These are phyloP conservation scores for Blastobotrys indianensis DNA, from an alignment of 1,139 yeast species.

Conservation along the genomic window DNA sequence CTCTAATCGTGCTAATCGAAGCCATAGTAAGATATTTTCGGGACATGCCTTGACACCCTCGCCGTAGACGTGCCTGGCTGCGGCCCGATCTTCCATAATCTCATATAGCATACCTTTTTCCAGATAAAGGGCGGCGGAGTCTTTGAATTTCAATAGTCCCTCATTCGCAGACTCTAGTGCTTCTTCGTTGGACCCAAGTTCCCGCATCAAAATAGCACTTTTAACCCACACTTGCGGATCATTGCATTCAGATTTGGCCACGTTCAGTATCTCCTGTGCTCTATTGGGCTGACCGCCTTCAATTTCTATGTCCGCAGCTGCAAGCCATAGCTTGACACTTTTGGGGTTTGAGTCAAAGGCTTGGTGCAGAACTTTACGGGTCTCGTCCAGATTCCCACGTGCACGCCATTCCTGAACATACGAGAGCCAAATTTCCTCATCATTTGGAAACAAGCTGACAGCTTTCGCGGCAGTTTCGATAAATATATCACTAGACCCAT, in stretches of 20 bases:
- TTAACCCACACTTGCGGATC: slow-evolving; percentile 55
- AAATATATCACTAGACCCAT: slow-evolving; percentile 33
- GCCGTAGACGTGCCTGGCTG: slow-evolving; percentile 47
- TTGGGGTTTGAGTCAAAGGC: slow-evolving; percentile 43
- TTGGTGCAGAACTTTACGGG: slow-evolving; percentile 47
- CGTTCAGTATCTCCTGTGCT: slow-evolving; percentile 42
- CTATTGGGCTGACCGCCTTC: slow-evolving; percentile 36
- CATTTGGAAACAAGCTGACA: slow-evolving; percentile 42
- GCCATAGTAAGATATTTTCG: slow-evolving; percentile 48
- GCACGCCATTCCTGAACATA: slow-evolving; percentile 66
- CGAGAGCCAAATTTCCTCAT: slow-evolving; percentile 54
- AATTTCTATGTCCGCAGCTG: slow-evolving; percentile 58
- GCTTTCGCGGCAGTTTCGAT: slow-evolving; percentile 50
- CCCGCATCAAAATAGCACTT: slow-evolving; percentile 53
- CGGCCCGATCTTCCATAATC: slow-evolving; percentile 29
- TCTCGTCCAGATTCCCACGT: slow-evolving; percentile 42
- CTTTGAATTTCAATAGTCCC: slow-evolving; percentile 46
- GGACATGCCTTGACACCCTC: slow-evolving; percentile 49
- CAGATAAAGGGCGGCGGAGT: slow-evolving; percentile 46
- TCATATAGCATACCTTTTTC: slow-evolving; percentile 54
- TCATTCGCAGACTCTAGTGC: slow-evolving; percentile 41
- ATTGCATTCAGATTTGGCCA: slow-evolving; percentile 36
- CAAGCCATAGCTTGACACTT: slow-evolving; percentile 61
- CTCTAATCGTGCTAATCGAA: slow-evolving; percentile 46
- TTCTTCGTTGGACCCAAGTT: slow-evolving; percentile 20